These are phyloP conservation scores for Rhodotorula sp. DNA, from an alignment of 1,284 basidiomycete genomes.

Conservation along the genomic window DNA sequence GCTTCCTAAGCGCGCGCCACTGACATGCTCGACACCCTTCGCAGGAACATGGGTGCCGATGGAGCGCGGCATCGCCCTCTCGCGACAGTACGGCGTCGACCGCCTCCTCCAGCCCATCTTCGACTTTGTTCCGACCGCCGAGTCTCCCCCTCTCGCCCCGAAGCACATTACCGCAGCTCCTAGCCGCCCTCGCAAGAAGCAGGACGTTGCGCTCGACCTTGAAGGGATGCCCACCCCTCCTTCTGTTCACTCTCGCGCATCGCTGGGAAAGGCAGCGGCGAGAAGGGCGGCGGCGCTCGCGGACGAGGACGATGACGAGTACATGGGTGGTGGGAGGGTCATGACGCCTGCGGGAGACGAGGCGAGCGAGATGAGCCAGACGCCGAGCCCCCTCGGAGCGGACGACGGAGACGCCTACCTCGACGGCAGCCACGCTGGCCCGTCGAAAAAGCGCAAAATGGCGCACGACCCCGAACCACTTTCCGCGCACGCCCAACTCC, in stretches of 20 bases:
- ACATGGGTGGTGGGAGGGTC: slow-evolving; percentile 29
- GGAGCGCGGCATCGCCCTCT: slow-evolving; percentile 79
- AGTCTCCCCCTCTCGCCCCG: slow-evolving; percentile 89
- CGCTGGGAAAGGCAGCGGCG: slow-evolving; percentile 32
- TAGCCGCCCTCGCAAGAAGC: slow-evolving; percentile 51
- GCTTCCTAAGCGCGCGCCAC: not conserved
- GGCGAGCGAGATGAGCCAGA: slow-evolving; percentile 30
- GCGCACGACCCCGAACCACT: slow-evolving; percentile 23
- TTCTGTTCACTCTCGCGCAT: slow-evolving; percentile 48
- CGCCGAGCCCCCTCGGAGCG: slow-evolving; percentile 29
- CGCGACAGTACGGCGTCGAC: slow-evolving; percentile 92
- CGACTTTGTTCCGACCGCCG: slow-evolving; percentile 82
- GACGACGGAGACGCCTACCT: slow-evolving; percentile 29
- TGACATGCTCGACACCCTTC: slow-evolving; percentile 3
- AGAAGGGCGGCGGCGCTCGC: slow-evolving; percentile 44
- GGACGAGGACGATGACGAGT: slow-evolving; percentile 34
- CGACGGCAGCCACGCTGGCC: slow-evolving; percentile 14
- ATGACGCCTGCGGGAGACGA: slow-evolving; percentile 23
- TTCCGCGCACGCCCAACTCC: slow-evolving; percentile 33
- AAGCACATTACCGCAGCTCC: slow-evolving; percentile 82
- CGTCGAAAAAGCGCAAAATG: slow-evolving; percentile 33
- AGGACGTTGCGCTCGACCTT: slow-evolving; percentile 32
- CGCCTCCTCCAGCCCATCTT: slow-evolving; percentile 86
- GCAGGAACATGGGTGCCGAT: slow-evolving; percentile 98
- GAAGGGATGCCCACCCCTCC: slow-evolving; percentile 52